These are phyloP conservation scores for Globisporangium acanthophoron DNA, from an alignment of 352 stramenopile species.

Conservation along the genomic window DNA sequence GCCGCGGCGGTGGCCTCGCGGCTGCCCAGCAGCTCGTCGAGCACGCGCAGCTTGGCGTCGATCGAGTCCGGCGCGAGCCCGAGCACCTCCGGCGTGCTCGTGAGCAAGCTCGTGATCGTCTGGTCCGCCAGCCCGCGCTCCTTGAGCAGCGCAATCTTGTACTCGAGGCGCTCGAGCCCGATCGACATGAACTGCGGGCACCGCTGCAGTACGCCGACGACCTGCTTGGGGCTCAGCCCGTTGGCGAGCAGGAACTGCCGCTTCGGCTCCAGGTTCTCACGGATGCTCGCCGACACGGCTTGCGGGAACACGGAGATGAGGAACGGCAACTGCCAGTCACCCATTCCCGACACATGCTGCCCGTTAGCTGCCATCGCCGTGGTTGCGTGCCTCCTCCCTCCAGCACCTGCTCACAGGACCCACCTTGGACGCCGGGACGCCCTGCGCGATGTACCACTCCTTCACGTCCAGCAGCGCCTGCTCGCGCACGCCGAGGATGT, in stretches of 20 bases:
- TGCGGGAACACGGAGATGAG: constrained; percentile 46
- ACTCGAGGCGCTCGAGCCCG: constrained; percentile 25
- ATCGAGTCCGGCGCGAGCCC: constrained; percentile 28
- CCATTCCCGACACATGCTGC: no score
- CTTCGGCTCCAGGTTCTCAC: constrained; percentile 40
- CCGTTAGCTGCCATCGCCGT: no score
- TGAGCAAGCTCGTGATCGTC: constrained; percentile 26
- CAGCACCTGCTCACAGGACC: background rate
- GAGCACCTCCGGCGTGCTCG: constrained; percentile 34
- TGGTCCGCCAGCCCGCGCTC: constrained; percentile 26
- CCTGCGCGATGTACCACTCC: constrained; percentile 34
- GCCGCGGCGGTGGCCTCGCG: constrained; percentile 12
- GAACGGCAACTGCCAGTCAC: constrained; percentile 35
- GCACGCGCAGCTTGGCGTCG: constrained; percentile 28
- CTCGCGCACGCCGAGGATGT: constrained; percentile 29
- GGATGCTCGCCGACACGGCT: constrained; percentile 22
- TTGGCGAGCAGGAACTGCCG: constrained; percentile 24
- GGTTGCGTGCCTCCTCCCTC: no score
- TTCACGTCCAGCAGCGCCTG: constrained; percentile 23
- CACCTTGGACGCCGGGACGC: constrained; percentile 27
- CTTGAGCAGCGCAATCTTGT: constrained; percentile 25
- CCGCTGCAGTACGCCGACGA: constrained; percentile 34
- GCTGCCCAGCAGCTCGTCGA: constrained; percentile 40
- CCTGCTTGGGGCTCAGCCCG: constrained; percentile 27
- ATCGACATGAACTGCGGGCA: constrained; percentile 35